Evolutionary conservation across 352 stramenopile species (phyloP), one percentile per base, ranked within the genome.

Genomic region (Phytophthora meadii): DNA sequence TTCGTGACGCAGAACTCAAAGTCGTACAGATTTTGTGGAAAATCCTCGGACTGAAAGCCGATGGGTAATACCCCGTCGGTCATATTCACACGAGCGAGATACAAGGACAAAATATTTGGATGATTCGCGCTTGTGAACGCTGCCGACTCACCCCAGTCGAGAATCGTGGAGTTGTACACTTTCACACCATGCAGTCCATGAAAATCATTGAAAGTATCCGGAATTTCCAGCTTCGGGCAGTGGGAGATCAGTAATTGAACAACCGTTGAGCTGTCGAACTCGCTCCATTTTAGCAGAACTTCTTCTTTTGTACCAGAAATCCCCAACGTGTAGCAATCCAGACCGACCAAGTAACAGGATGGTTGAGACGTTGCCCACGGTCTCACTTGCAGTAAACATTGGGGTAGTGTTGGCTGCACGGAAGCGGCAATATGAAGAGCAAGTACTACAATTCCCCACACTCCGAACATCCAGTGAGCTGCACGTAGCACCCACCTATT

Each of bases 1-100:
- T 84, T 87, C 0, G 76, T 76, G 4, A 71, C 53, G 0, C 61
- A 74, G 37, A 87, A 59, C 27, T 81, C 68, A 22, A 87, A 52
- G 27, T 84, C 73, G 12, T 52, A 39, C 2, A 86, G 28, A 5
- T 36, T 51, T 12, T 39, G 17, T 0, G 77, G 74, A 27, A 86
- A 81, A 34, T 79, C 55, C 1, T n/a, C 4, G 0, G 61, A 76
- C 9, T 77, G 52, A 32, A 87, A 52, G 0, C 70, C 76, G 0
- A 22, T n/a, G 2, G 80, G 77, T 0, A 89, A 30, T 9, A 67
- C 27, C 24, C 36, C 61, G 41, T 67, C 51, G 0, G 70, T 54
- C 50, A 81, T 72, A 8, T 76, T 76, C 11, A 70, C 68, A 6
- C 62, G 65, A 15, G 72, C 48, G 11, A 84, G 19, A 17, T 72